phyloP scores from a whole-genome alignment of 306 rosid species.

The Corylus heterophylla region DNA sequence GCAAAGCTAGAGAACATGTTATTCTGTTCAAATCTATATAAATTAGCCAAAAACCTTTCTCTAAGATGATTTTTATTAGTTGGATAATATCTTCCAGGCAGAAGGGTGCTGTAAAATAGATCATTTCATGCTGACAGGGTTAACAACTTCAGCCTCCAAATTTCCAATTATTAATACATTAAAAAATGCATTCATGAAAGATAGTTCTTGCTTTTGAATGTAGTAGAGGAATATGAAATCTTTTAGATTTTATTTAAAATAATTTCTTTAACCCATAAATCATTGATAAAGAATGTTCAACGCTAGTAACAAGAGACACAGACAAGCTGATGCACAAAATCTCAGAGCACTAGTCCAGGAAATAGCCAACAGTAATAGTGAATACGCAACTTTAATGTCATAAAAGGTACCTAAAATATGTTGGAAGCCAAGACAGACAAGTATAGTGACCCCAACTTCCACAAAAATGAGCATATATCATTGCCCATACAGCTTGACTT shows the following conservation, averaged over 20 bases:
- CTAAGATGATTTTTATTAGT: not conserved
- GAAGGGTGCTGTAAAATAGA: not conserved
- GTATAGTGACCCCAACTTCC: conserved; percentile 99
- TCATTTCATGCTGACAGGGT: not conserved
- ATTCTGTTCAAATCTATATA: not conserved
- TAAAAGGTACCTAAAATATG: conserved; percentile 72
- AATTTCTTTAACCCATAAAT: not conserved
- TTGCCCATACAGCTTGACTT: conserved; percentile 95
- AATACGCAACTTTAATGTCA: conserved; percentile 9
- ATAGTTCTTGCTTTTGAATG: not conserved
- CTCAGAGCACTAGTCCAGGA: conserved; percentile 3
- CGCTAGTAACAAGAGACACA: not conserved
- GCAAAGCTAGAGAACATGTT: not conserved
- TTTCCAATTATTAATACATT: not conserved
- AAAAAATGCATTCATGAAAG: not conserved
- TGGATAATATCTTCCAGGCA: not conserved
- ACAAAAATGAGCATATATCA: conserved; percentile 94
- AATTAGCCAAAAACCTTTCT: not conserved
- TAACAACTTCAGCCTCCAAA: not conserved
- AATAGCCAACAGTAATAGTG: conserved; percentile 20
- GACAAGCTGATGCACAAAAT: not conserved
- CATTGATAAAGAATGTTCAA: not conserved
- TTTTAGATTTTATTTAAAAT: not conserved
- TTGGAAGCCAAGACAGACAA: conserved; percentile 95
- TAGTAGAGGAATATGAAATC: not conserved